These are phyloP conservation scores for Entomortierella beljakovae DNA, from an alignment of 192 early-diverging fungal species.

Conservation along the genomic window DNA sequence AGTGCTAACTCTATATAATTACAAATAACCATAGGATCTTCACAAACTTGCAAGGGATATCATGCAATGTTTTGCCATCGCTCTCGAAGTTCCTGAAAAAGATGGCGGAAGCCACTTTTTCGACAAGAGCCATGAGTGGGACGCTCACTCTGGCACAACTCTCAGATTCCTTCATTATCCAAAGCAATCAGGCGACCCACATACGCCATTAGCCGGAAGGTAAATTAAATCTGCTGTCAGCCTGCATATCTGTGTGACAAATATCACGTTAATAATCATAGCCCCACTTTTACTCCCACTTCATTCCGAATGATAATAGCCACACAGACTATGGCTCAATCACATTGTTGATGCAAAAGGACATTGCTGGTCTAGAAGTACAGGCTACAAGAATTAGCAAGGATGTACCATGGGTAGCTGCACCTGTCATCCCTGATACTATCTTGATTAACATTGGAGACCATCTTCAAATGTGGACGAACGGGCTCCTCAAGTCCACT, in stretches of 20 bases:
- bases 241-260: no score
- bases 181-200: constrained; percentile 53
- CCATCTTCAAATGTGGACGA: constrained; percentile 74
- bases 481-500: constrained; percentile 68
- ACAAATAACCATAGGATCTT: constrained; percentile 46
- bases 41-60: constrained; percentile 61
- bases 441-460: constrained; percentile 74
- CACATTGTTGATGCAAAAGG: constrained; percentile 76
- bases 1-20: neutral
- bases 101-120: constrained; percentile 68
- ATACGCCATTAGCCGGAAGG: constrained; percentile 64
- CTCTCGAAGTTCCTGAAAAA: constrained; percentile 65
- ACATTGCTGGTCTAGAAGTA: constrained; percentile 68
- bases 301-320: constrained; percentile 15
- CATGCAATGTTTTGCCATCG: constrained; percentile 70
- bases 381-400: constrained; percentile 52
- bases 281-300: no score
- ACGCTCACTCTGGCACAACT: constrained; percentile 55
- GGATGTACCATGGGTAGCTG: constrained; percentile 65
- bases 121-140: constrained; percentile 59
- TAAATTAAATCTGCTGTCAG: no score
- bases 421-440: constrained; percentile 64
- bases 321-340: constrained; percentile 79
- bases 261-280: no score
- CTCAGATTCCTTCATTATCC: constrained; percentile 77